Conservation (phyloP, 495 filamentous ascomycete species). For the Penicillium diatomitis region DNA sequence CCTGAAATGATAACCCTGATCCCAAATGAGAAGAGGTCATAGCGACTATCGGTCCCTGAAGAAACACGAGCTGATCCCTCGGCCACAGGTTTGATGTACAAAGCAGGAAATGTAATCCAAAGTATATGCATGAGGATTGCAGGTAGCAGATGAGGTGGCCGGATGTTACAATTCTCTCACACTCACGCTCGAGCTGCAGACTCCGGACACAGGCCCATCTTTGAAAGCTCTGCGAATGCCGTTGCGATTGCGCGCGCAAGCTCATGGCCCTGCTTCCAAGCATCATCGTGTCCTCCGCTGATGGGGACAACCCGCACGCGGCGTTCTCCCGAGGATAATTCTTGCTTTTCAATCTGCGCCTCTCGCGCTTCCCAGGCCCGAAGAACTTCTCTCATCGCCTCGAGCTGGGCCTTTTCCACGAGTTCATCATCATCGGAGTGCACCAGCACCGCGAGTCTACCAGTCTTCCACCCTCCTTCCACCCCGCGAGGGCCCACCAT, state of each 20-base stretch:
- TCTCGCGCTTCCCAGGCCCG: conserved; percentile 18
- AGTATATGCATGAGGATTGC: too few relatives aligned
- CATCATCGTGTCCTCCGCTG: conserved; percentile 55
- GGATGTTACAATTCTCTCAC: too few relatives aligned
- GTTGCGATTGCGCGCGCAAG: conserved; percentile 34
- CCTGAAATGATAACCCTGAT: too few relatives aligned
- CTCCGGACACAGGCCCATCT: conserved; percentile 17
- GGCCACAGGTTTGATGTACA: too few relatives aligned
- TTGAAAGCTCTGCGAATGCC: conserved; percentile 23
- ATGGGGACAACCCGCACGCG: conserved; percentile 33
- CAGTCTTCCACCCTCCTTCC: conserved; percentile 30
- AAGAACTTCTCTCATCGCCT: conserved; percentile 35
- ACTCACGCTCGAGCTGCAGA: neutral
- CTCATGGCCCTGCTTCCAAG: conserved; percentile 44
- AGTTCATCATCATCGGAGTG: conserved; percentile 53
- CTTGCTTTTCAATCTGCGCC: conserved; percentile 19
- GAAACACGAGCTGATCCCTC: too few relatives aligned
- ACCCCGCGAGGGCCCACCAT: conserved; percentile 24
- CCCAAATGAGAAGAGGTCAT: too few relatives aligned
- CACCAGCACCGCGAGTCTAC: conserved; percentile 46
- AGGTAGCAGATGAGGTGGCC: too few relatives aligned
- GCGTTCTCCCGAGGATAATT: conserved; percentile 36
- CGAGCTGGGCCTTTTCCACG: conserved; percentile 46
- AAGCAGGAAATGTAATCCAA: too few relatives aligned
- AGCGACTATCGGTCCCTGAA: too few relatives aligned